Conservation (phyloP, 1,139 yeast species). For the Lodderomyces pseudojiufengensis region DNA sequence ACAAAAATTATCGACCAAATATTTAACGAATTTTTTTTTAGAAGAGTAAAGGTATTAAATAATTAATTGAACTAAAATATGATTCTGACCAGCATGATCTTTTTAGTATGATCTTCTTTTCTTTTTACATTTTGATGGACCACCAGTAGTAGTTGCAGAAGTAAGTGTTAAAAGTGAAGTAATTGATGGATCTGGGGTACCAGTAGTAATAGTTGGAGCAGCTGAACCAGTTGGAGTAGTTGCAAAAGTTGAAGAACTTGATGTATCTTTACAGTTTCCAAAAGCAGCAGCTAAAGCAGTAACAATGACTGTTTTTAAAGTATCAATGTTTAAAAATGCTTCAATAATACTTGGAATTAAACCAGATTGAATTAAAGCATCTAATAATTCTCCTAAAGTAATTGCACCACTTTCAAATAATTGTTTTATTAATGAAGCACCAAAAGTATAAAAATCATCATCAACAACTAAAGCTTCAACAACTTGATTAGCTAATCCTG, state of each 20-base stretch:
- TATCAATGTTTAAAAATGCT: conserved; percentile 38
- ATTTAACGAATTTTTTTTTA: no score
- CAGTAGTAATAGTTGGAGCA: conserved; percentile 9
- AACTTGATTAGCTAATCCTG: conserved; percentile 43
- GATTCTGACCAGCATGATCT: not conserved
- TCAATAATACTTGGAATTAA: conserved; percentile 37
- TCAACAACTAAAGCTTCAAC: conserved; percentile 40
- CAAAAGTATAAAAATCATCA: conserved; percentile 36
- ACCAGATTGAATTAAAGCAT: conserved; percentile 36
- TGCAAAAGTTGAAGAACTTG: conserved; percentile 21
- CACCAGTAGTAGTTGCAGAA: conserved; percentile 16
- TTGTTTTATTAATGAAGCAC: conserved; percentile 36
- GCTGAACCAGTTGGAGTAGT: conserved; percentile 18
- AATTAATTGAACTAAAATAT: no score
- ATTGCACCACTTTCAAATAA: conserved; percentile 32
- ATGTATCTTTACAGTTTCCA: conserved; percentile 36
- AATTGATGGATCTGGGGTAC: conserved; percentile 5
- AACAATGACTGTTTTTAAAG: conserved; percentile 39
- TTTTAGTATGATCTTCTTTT: conserved; percentile 10
- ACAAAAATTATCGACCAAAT: no score
- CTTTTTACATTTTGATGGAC: conserved; percentile 12
- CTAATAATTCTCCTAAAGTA: conserved; percentile 25
- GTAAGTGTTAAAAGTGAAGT: conserved; percentile 12
- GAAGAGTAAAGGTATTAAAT: no score
- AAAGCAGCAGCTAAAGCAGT: conserved; percentile 47